These are phyloP conservation scores for Wickerhamomyces ciferrii DNA, from an alignment of 805 yeast species.

Conservation along the genomic window DNA sequence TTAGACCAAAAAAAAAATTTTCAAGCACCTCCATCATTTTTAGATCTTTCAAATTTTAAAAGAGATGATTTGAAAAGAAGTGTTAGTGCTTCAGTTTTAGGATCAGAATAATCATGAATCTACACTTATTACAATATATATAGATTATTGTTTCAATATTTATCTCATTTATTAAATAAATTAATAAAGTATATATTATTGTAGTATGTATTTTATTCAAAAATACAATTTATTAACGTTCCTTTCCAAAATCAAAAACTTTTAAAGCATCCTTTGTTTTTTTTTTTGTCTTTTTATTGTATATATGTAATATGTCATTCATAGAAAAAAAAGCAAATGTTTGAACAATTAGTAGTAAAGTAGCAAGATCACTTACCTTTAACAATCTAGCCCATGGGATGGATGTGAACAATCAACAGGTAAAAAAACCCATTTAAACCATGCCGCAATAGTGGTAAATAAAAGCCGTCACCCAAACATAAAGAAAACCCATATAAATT, in stretches of 20 bases:
- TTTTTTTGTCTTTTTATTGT: too few species aligned
- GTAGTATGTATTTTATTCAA: too few species aligned
- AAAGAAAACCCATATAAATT: background rate
- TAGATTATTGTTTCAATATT: background rate
- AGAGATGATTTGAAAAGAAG: constrained; percentile 1
- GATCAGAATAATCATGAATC: background rate
- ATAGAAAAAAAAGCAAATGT: too few species aligned
- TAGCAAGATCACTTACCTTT: too few species aligned
- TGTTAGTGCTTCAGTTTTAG: background rate
- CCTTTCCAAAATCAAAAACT: background rate
- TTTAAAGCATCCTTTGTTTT: too few species aligned
- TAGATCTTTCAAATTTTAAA: constrained; percentile 1
- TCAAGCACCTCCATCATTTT: constrained; percentile 1
- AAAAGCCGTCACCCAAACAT: background rate
- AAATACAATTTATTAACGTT: background rate
- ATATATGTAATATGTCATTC: too few species aligned
- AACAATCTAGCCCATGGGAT: too few species aligned
- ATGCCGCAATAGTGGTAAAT: too few species aligned
- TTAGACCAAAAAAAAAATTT: background rate
- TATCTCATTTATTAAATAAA: too few species aligned
- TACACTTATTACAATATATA: background rate
- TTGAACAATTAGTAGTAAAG: too few species aligned
- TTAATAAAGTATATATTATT: background rate
- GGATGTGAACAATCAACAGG: background rate
- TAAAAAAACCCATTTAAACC: background rate